phyloP scores from a whole-genome alignment of 495 filamentous ascomycete species.

The Xylaria telfairii region DNA sequence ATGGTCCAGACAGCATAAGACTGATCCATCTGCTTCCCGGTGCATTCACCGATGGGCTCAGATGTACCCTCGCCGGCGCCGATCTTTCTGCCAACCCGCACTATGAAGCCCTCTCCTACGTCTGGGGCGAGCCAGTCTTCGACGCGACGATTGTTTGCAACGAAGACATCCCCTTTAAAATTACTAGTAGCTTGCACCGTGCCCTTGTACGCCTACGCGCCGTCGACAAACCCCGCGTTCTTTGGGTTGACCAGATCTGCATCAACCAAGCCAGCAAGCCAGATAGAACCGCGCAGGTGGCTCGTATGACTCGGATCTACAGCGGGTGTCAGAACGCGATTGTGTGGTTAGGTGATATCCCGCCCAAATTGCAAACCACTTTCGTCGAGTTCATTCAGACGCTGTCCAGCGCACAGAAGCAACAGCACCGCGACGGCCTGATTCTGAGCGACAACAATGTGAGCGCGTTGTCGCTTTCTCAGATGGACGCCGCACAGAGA shows the following conservation, averaged over 20 bases:
- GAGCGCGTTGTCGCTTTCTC: slow-evolving; percentile 21
- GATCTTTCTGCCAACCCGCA: slow-evolving; percentile 15
- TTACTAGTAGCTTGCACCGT: slow-evolving; percentile 23
- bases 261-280: slow-evolving; percentile 8
- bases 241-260: slow-evolving; percentile 24
- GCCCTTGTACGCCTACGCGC: slow-evolving; percentile 23
- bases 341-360: slow-evolving; percentile 21
- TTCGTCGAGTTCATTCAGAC: slow-evolving; percentile 17
- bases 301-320: slow-evolving; percentile 17
- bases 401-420: slow-evolving; percentile 20
- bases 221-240: slow-evolving; percentile 12
- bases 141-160: slow-evolving; percentile 13
- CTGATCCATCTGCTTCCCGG: slow-evolving; percentile 21
- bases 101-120: slow-evolving; percentile 29
- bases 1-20: slow-evolving; percentile 21
- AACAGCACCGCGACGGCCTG: slow-evolving; percentile 21
- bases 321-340: slow-evolving; percentile 19
- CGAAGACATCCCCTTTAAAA: slow-evolving; percentile 11
- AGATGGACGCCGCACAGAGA: slow-evolving; percentile 20
- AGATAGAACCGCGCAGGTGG: not conserved
- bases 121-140: slow-evolving; percentile 26
- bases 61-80: slow-evolving; percentile 18
- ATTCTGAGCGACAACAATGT: slow-evolving; percentile 14
- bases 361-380: slow-evolving; percentile 19
- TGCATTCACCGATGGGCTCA: slow-evolving; percentile 21